These are phyloP conservation scores for Xylaria sp. DNA, from an alignment of 2,329 filamentous ascomycete species.

Conservation along the genomic window DNA sequence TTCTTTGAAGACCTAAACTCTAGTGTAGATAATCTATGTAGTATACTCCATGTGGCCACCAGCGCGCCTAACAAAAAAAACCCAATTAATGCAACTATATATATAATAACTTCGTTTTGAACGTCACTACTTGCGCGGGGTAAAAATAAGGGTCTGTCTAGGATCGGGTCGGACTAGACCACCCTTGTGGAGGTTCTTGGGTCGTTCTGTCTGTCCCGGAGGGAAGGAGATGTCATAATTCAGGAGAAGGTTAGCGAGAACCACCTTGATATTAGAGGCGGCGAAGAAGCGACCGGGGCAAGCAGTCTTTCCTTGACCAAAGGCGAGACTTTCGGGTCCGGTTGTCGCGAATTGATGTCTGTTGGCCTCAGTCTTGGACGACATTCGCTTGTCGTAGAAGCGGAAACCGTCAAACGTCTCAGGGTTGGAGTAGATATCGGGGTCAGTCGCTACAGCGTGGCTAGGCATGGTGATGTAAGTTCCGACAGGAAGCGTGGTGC, in stretches of 20 bases:
- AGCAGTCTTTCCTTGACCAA: constrained; percentile 39
- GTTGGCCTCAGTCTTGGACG: constrained; percentile 38
- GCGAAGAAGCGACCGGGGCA: constrained; percentile 40
- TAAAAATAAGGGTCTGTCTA: constrained; percentile 36
- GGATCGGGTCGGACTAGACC: constrained; percentile 38
- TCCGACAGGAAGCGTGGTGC: constrained; percentile 35
- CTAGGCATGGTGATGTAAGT: constrained; percentile 40
- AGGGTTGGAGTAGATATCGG: constrained; percentile 39
- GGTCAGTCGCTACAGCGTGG: constrained; percentile 36
- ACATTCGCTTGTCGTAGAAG: constrained; percentile 40
- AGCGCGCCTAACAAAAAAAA: constrained; percentile 18
- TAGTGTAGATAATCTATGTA: constrained; percentile 30
- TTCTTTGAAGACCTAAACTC: constrained; percentile 34
- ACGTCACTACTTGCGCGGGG: constrained; percentile 31
- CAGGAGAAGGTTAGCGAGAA: constrained; percentile 36
- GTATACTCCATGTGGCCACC: constrained; percentile 26
- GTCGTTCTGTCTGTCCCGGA: constrained; percentile 37
- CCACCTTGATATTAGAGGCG: constrained; percentile 40
- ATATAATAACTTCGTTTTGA: constrained; percentile 21
- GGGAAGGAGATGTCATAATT: constrained; percentile 39
- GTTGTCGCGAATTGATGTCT: constrained; percentile 39
- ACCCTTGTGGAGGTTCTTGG: constrained; percentile 39
- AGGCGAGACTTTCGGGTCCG: constrained; percentile 37
- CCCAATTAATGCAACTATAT: constrained; percentile 33
- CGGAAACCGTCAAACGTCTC: constrained; percentile 37